Evolutionary conservation across 2,329 filamentous ascomycete species (phyloP).

Genomic region (Colletotrichum karsti): DNA sequence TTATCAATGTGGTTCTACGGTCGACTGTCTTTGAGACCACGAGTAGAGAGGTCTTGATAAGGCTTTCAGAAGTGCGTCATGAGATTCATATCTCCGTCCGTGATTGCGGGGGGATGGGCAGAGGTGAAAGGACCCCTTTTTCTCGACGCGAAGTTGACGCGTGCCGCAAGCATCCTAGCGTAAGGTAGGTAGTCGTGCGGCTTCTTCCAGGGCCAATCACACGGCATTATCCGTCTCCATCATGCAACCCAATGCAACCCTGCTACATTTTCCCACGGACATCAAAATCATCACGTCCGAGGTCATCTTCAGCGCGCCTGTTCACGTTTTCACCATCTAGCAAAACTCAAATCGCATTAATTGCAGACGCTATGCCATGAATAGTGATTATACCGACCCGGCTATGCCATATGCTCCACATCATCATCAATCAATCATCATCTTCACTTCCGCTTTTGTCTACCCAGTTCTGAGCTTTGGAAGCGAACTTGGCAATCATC

Average conservation of each 20-base stretch:
- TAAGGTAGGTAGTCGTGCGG: too few relatives aligned
- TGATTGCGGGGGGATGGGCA: background rate
- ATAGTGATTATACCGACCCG: too few relatives aligned
- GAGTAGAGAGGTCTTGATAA: background rate
- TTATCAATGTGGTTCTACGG: too few relatives aligned
- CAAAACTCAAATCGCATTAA: too few relatives aligned
- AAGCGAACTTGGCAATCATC: constrained; percentile 20
- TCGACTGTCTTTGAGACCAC: background rate
- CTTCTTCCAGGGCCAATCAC: background rate
- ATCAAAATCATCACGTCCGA: too few relatives aligned
- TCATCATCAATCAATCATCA: background rate
- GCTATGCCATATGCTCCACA: too few relatives aligned
- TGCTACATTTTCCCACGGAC: too few relatives aligned
- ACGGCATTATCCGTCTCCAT: too few relatives aligned
- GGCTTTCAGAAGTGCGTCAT: background rate
- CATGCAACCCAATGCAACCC: too few relatives aligned
- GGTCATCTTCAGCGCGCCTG: too few relatives aligned
- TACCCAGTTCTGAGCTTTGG: constrained; percentile 14
- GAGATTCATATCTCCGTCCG: background rate
- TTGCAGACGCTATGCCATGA: too few relatives aligned
- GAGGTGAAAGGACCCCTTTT: background rate
- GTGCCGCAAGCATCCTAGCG: background rate
- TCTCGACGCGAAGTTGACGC: background rate
- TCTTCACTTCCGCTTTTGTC: constrained; percentile 16
- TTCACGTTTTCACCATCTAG: too few relatives aligned